These are phyloP conservation scores for Melocanna baccifera DNA, from an alignment of 176 grass and related monocot genomes.

Conservation along the genomic window DNA sequence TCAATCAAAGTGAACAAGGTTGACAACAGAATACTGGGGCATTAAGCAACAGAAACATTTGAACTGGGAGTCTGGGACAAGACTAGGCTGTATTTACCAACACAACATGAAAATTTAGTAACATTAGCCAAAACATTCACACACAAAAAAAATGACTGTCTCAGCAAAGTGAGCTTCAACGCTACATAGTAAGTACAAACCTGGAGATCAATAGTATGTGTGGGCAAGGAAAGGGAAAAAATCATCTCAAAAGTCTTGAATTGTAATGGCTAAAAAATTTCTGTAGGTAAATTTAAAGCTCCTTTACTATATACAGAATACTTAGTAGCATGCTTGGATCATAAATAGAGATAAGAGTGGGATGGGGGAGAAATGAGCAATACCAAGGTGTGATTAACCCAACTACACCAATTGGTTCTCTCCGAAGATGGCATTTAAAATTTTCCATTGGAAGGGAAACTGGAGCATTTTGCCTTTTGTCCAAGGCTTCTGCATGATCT, in stretches of 20 bases:
- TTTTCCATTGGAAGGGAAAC: slow-evolving; percentile 83
- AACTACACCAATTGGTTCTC: slow-evolving; percentile 95
- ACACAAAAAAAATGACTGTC: not conserved
- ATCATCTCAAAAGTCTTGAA: not conserved
- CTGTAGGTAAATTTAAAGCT: not conserved
- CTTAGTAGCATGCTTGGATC: not conserved
- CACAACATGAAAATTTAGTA: not conserved
- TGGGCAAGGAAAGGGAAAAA: not conserved
- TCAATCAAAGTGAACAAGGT: slow-evolving; percentile 4
- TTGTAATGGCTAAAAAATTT: not conserved
- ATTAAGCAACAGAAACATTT: not conserved
- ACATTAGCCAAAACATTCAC: not conserved
- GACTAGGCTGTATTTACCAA: not conserved
- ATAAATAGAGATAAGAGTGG: not conserved
- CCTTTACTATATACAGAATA: not conserved
- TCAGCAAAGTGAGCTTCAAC: not conserved
- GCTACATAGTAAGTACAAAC: slow-evolving; percentile 9
- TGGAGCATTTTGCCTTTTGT: slow-evolving; percentile 75
- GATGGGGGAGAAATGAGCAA: not conserved
- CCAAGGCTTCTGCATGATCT: slow-evolving; percentile 72
- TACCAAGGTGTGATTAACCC: slow-evolving; percentile 97
- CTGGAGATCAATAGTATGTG: not conserved
- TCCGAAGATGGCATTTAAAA: slow-evolving; percentile 79
- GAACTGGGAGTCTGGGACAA: not conserved
- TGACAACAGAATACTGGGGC: not conserved